Percentiles rank a stretch among this genome's conserved stretches.
phyloP scores from a whole-genome alignment of 225 moss, liverwort and hornwort species.

The Bryum argenteum region DNA sequence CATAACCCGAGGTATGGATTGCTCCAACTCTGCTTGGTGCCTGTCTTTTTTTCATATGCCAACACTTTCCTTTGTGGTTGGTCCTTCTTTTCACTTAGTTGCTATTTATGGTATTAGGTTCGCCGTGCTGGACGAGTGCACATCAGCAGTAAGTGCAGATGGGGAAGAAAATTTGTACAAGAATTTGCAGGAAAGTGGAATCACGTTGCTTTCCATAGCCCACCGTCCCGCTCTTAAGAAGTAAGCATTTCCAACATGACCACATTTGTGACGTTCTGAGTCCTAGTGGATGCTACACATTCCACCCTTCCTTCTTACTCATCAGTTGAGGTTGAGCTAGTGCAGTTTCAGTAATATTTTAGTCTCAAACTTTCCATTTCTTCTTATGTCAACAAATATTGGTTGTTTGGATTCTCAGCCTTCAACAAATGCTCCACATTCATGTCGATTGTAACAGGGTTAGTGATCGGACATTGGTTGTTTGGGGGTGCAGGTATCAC shows the following conservation, averaged over 20 bases:
- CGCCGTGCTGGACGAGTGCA: slow-evolving; percentile 64
- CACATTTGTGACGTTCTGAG: too few species aligned
- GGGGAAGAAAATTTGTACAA: slow-evolving; percentile 63
- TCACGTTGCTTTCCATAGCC: slow-evolving; percentile 63
- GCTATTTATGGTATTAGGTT: slow-evolving; percentile 29
- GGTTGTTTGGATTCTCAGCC: neutral
- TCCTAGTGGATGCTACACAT: too few species aligned
- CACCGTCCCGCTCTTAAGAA: slow-evolving; percentile 60
- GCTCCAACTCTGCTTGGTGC: neutral
- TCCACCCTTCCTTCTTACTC: too few species aligned
- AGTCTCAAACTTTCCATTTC: too few species aligned
- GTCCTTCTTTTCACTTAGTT: neutral
- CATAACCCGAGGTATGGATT: slow-evolving; percentile 52
- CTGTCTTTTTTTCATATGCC: neutral
- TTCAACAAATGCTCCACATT: slow-evolving; percentile 1
- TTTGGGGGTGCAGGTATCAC: slow-evolving; percentile 38
- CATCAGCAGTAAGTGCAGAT: slow-evolving; percentile 61
- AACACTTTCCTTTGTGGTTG: neutral
- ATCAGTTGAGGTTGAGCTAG: too few species aligned
- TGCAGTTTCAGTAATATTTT: too few species aligned
- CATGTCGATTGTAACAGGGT: neutral
- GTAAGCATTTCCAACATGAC: slow-evolving; percentile 24
- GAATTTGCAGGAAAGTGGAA: slow-evolving; percentile 51
- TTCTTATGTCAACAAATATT: too few species aligned
- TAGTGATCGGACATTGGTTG: neutral